These are phyloP conservation scores for Phoma sp. DNA, from an alignment of 2,329 filamentous ascomycete species.

Conservation along the genomic window DNA sequence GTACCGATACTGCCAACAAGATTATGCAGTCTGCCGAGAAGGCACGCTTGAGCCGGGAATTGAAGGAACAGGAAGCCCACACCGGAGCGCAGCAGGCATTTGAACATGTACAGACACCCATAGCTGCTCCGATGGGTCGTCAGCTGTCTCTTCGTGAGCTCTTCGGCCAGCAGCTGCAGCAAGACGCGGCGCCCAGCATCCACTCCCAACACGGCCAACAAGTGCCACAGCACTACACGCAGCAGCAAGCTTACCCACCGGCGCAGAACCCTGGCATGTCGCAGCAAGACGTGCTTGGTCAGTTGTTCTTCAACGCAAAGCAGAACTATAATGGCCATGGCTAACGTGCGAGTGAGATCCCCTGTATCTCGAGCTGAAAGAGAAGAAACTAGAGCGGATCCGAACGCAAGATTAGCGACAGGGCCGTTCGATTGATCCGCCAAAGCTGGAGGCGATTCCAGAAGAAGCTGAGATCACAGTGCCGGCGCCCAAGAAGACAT, in stretches of 20 bases:
- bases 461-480: too few species aligned
- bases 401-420: background rate
- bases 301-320: slow-evolving; percentile 46
- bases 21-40: slow-evolving; percentile 62
- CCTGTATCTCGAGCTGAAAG: background rate
- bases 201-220: slow-evolving; percentile 29
- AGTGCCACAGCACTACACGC: background rate
- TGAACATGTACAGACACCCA: slow-evolving; percentile 37
- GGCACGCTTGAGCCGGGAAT: slow-evolving; percentile 57
- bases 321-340: slow-evolving; percentile 40
- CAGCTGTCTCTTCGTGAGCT: slow-evolving; percentile 60
- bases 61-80: slow-evolving; percentile 33
- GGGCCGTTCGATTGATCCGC: background rate
- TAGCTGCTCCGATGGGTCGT: slow-evolving; percentile 57
- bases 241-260: slow-evolving; percentile 22
- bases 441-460: background rate
- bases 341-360: background rate
- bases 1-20: slow-evolving; percentile 58
- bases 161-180: slow-evolving; percentile 61
- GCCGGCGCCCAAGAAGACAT: background rate
- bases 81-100: slow-evolving; percentile 26
- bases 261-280: slow-evolving; percentile 27
- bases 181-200: slow-evolving; percentile 59
- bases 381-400: background rate
- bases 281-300: slow-evolving; percentile 38